Conservation (phyloP, 2,329 filamentous ascomycete genomes). For the Akanthomyces muscarius region DNA sequence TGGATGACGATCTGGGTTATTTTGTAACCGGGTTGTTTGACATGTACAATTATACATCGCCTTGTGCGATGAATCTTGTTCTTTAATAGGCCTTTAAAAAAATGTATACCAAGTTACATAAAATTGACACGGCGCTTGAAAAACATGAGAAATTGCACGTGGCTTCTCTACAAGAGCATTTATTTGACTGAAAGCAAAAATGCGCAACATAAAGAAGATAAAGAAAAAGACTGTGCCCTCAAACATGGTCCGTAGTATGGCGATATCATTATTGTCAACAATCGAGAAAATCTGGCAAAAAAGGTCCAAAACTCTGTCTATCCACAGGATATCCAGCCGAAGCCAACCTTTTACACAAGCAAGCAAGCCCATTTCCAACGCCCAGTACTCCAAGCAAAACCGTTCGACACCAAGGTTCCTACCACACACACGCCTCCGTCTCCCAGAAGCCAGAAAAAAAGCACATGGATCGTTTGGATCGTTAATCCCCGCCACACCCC, state of each 20-base stretch:
- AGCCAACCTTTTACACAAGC: background rate
- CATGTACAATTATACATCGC: conserved; percentile 12
- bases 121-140: too few species aligned
- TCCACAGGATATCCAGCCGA: conserved; percentile 5
- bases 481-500: background rate
- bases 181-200: background rate
- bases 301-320: background rate
- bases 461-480: background rate
- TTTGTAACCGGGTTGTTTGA: background rate
- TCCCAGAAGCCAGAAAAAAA: background rate
- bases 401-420: background rate
- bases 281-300: background rate
- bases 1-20: background rate
- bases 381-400: conserved; percentile 11
- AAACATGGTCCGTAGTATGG: background rate
- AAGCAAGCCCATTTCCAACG: conserved; percentile 4
- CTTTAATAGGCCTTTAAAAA: background rate
- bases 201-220: background rate
- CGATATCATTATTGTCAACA: background rate
- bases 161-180: background rate
- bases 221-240: background rate
- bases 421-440: background rate
- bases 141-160: too few species aligned
- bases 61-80: background rate
- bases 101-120: background rate